Evolutionary conservation across 2,329 filamentous ascomycete species (phyloP).

Genomic region (Cercospora sp.): DNA sequence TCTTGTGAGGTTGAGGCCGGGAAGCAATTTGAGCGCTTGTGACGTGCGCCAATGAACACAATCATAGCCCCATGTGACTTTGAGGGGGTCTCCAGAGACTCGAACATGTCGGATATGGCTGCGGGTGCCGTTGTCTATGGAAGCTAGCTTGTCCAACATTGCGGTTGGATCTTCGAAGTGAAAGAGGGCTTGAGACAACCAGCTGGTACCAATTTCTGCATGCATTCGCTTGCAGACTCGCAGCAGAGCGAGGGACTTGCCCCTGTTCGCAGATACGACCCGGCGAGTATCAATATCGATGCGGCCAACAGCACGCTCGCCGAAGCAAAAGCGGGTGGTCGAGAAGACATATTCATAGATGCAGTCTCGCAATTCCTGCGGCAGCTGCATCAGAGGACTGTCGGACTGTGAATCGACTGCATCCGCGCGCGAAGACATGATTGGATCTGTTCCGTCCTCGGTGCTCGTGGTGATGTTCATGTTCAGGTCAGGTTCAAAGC

Average conservation of each 20-base stretch:
- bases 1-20: slow-evolving; percentile 11
- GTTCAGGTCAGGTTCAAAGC: not conserved
- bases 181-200: slow-evolving; percentile 15
- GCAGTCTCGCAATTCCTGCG: slow-evolving; percentile 24
- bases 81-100: slow-evolving; percentile 11
- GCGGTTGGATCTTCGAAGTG: slow-evolving; percentile 15
- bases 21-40: slow-evolving; percentile 19
- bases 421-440: not conserved
- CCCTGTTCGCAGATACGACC: slow-evolving; percentile 14
- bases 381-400: slow-evolving; percentile 19
- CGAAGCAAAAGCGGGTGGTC: slow-evolving; percentile 17
- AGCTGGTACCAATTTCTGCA: slow-evolving; percentile 9
- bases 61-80: slow-evolving; percentile 15
- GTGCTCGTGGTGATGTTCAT: not conserved
- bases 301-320: slow-evolving; percentile 14
- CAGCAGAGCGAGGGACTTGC: slow-evolving; percentile 16
- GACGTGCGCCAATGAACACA: slow-evolving; percentile 16
- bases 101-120: slow-evolving; percentile 17
- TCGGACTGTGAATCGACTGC: not conserved
- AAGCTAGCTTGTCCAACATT: slow-evolving; percentile 17
- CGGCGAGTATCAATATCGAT: slow-evolving; percentile 15
- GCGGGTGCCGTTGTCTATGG: not conserved
- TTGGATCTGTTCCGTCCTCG: not conserved
- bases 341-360: slow-evolving; percentile 21
- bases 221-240: slow-evolving; percentile 18